Evolutionary conservation across 768 basidiomycete species (phyloP), one percentile per base, ranked within the genome.

Genomic region (Leucosporidium creatinivorum): DNA sequence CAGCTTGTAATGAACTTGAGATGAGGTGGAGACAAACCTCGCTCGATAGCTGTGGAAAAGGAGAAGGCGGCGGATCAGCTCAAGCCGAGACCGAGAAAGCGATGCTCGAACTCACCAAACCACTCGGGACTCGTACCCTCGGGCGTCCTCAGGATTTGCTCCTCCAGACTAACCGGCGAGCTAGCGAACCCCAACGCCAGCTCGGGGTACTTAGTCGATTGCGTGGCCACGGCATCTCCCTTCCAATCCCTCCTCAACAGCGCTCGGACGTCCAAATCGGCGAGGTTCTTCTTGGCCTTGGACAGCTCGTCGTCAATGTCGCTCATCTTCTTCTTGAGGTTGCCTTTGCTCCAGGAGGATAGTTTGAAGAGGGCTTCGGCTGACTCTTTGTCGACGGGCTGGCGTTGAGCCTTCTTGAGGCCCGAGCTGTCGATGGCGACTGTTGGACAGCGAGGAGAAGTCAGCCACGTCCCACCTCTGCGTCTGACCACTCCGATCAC

Each of bases 111-210:
- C 39, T 44, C 39, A 44, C 39, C 39, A 28, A 70, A 70, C 77
- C 90, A 93, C 25, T 80, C 83, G 5, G 75, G 81, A 18, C 79
- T 81, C 31, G 87, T 84, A 1, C 77, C 78, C 17, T 76, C 78
- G 25, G 67, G 74, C 36, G 68, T 69, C 3, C 71, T 33, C n/a
- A 33, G 0, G 57, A 73, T 69, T 52, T 73, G 71, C 28, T 61
- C 63, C 31, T 73, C 63, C 48, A 73, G 60, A 12, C 65, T 67
- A 26, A 73, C 68, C 18, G 71, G 71, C 21, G 65, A 52, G 21
- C 65, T 65, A 0, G 71, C 71, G 49, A 73, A 67, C 0, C 71
- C 71, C n/a, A 73, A 47, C 21, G 48, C 33, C 49, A 73, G 56
- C 2, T 15, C 4, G 6, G 68, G 68, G 61, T 69, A 69, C 56